Percentiles rank a stretch among this genome's conserved stretches.
phyloP scores from a whole-genome alignment of 306 rosid genomes.

The Cucumis cinereus region DNA sequence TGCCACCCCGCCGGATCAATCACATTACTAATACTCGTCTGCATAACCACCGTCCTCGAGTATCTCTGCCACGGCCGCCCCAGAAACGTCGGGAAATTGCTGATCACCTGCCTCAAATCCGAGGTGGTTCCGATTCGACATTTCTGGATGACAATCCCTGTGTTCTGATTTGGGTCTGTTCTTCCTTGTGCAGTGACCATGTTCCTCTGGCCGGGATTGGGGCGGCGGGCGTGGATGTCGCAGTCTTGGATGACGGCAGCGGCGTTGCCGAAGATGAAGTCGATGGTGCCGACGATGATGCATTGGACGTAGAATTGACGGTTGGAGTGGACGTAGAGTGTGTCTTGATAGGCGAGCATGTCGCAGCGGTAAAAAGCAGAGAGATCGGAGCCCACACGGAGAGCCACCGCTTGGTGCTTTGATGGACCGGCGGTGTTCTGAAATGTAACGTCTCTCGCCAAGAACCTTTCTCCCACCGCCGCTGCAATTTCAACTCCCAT shows the following conservation, averaged over 20 bases:
- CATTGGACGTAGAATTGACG: constrained; percentile 61
- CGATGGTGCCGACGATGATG: constrained; percentile 57
- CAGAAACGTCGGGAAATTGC: constrained; percentile 42
- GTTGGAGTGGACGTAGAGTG: constrained; percentile 84
- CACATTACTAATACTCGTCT: constrained; percentile 35
- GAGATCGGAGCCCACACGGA: constrained; percentile 72
- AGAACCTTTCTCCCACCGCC: constrained; percentile 49
- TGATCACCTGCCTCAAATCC: constrained; percentile 30
- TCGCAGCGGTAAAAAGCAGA: constrained; percentile 72
- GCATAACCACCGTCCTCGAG: constrained; percentile 73
- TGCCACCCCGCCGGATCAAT: constrained; percentile 71
- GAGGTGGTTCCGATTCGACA: constrained; percentile 62
- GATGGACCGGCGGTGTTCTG: constrained; percentile 88
- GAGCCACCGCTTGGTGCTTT: constrained; percentile 92
- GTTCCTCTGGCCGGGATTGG: constrained; percentile 69
- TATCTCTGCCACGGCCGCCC: constrained; percentile 93
- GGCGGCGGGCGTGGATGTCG: constrained; percentile 72
- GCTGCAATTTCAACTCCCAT: constrained; percentile 32
- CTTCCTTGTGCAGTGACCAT: constrained; percentile 90
- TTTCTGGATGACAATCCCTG: constrained; percentile 79
- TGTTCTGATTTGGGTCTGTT: constrained; percentile 78
- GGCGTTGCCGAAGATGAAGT: constrained; percentile 79
- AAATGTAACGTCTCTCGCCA: constrained; percentile 64
- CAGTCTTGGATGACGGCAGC: constrained; percentile 65
- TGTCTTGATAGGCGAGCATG: constrained; percentile 73